These are phyloP conservation scores for Candida coquimbonensis DNA, from an alignment of 805 yeast species.

Conservation along the genomic window DNA sequence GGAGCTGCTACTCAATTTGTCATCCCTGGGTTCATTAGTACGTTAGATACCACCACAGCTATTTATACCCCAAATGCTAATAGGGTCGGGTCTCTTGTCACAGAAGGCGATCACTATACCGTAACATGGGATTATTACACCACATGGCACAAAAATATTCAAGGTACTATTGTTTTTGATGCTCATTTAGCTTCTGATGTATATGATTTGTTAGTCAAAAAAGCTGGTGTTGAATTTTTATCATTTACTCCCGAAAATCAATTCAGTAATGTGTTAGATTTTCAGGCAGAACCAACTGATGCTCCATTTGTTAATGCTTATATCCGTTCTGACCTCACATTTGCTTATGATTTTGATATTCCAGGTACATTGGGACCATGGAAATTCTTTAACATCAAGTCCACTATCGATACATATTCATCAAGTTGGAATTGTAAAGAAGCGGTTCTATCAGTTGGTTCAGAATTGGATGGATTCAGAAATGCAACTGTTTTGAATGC, in stretches of 20 bases:
- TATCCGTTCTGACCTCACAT: neutral
- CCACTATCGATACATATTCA: neutral
- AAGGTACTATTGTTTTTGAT: constrained; percentile 4
- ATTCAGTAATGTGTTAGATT: neutral
- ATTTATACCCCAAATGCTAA: neutral
- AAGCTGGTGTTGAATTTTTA: constrained; percentile 1
- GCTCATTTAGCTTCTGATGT: neutral
- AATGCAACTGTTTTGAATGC: constrained; percentile 2
- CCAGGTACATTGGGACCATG: constrained; percentile 9
- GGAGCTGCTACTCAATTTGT: constrained; percentile 4
- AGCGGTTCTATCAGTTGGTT: constrained; percentile 1
- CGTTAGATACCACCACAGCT: neutral
- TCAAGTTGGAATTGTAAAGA: constrained; percentile 3
- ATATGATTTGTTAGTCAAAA: neutral
- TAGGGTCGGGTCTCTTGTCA: neutral
- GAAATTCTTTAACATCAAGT: neutral
- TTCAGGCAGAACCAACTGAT: constrained; percentile 3
- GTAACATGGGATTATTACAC: constrained; percentile 3
- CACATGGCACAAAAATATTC: constrained; percentile 1
- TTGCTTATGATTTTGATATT: neutral
- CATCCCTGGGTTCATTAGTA: constrained; percentile 4
- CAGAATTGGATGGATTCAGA: constrained; percentile 2
- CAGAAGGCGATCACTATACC: neutral
- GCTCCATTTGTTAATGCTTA: constrained; percentile 2
- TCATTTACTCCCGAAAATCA: constrained; percentile 3